phyloP scores from a whole-genome alignment of 2,329 filamentous ascomycete genomes.

The Talaromyces sp. region DNA sequence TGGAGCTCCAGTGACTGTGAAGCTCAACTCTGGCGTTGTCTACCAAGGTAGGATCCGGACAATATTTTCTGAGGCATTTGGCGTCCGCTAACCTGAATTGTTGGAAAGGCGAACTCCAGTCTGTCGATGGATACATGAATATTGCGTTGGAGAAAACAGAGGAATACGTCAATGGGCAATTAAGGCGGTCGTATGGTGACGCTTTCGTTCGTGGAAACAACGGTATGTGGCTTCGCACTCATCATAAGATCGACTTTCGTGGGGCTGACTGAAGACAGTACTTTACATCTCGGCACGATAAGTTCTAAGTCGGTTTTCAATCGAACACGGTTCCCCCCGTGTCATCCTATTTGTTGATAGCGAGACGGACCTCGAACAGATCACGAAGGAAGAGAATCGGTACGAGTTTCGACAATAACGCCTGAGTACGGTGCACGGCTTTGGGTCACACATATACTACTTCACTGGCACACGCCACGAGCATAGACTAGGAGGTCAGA shows the following conservation, averaged over 20 bases:
- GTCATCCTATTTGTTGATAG: background rate
- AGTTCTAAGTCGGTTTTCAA: background rate
- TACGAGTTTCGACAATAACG: background rate
- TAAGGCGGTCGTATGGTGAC: slow-evolving; percentile 83
- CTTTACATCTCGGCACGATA: slow-evolving; percentile 39
- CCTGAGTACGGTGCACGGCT: background rate
- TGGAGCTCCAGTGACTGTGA: slow-evolving; percentile 88
- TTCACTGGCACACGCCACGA: background rate
- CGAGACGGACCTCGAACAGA: background rate
- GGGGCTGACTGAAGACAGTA: slow-evolving; percentile 19
- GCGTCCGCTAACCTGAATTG: slow-evolving; percentile 1
- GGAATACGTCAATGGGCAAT: slow-evolving; percentile 81
- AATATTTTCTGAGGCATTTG: background rate
- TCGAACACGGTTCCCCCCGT: background rate
- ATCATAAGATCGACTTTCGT: background rate
- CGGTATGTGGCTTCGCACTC: slow-evolving; percentile 52
- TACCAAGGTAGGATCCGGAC: slow-evolving; percentile 70
- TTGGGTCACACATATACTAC: background rate
- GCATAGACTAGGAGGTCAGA: background rate
- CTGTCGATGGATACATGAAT: slow-evolving; percentile 99
- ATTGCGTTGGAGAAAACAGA: slow-evolving; percentile 95
- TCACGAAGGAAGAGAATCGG: background rate
- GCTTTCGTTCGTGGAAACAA: slow-evolving; percentile 96
- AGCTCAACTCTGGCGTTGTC: slow-evolving; percentile 96
- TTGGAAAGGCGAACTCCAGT: slow-evolving; percentile 78